Evolutionary conservation across 768 basidiomycete genomes (phyloP).

Genomic region (Sutorius australiensis): DNA sequence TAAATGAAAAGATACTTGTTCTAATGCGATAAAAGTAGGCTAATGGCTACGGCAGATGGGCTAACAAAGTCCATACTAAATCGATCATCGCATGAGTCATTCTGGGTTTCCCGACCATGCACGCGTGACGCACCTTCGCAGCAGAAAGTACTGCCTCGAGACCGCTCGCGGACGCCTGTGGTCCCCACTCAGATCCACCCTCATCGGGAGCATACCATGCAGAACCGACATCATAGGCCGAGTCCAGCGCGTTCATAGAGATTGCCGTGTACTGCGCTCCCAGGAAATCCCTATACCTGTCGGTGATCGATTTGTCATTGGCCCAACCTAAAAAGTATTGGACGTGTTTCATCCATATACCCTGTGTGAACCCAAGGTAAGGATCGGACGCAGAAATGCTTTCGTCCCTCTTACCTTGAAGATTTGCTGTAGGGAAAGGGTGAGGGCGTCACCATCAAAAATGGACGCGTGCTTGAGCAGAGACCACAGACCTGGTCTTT

Average conservation of each 20-base stretch:
- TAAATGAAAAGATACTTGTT: conserved; percentile 11
- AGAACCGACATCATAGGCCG: conserved; percentile 38
- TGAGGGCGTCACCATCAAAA: not conserved
- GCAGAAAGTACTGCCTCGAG: conserved; percentile 29
- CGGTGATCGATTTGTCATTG: conserved; percentile 37
- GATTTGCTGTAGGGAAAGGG: conserved; percentile 13
- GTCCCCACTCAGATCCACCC: conserved; percentile 28
- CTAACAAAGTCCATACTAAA: conserved; percentile 19
- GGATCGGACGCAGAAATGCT: too few relatives aligned
- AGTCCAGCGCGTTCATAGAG: conserved; percentile 34
- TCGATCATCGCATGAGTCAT: not conserved
- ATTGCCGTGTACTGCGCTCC: conserved; percentile 42
- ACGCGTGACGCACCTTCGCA: conserved; percentile 19
- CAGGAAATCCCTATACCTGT: conserved; percentile 38
- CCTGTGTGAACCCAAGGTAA: not conserved
- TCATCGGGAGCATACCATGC: conserved; percentile 30
- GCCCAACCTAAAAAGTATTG: conserved; percentile 48
- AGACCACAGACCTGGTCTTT: conserved; percentile 37
- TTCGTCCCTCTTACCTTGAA: conserved; percentile 28
- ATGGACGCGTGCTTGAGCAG: not conserved
- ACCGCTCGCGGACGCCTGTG: conserved; percentile 29
- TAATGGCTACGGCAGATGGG: not conserved
- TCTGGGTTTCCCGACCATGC: not conserved
- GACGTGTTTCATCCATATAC: conserved; percentile 51
- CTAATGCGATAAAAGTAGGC: not conserved